These are phyloP conservation scores for Pulchroboletus neoregius DNA, from an alignment of 1,284 basidiomycete species.

Conservation along the genomic window DNA sequence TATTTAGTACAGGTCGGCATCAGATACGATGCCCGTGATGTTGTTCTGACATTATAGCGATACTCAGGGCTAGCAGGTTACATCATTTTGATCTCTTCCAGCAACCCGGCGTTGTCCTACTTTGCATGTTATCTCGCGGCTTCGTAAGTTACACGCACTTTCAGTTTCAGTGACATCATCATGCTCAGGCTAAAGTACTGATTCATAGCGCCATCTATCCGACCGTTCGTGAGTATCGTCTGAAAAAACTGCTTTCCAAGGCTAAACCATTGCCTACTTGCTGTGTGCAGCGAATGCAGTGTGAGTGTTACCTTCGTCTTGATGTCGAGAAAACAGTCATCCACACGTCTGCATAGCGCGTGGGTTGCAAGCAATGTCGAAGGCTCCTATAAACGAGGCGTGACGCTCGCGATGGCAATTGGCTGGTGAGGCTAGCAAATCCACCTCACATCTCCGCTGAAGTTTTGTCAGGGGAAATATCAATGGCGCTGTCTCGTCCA, in stretches of 20 bases:
- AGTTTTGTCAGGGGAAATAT: constrained; percentile 37
- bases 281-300: constrained; percentile 42
- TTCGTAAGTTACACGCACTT: constrained; percentile 34
- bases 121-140: constrained; percentile 46
- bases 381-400: constrained; percentile 39
- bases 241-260: constrained; percentile 5
- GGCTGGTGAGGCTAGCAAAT: constrained; percentile 27
- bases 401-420: constrained; percentile 40
- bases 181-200: constrained; percentile 9
- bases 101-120: constrained; percentile 41
- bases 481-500: constrained; percentile 45
- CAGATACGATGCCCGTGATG: not conserved
- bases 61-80: constrained; percentile 43
- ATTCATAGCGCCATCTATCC: constrained; percentile 43
- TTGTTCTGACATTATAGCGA: constrained; percentile 4
- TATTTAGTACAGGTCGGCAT: constrained; percentile 36
- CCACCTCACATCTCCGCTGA: not conserved
- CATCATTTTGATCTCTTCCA: constrained; percentile 47
- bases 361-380: constrained; percentile 52
- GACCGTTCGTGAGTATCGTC: constrained; percentile 39
- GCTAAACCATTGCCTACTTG: not conserved
- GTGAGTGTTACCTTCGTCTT: constrained; percentile 30
- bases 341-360: constrained; percentile 33
- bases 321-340: not conserved
- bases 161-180: not conserved